These are phyloP conservation scores for Lasiosphaeria hispida DNA, from an alignment of 495 filamentous ascomycete genomes.

Conservation along the genomic window DNA sequence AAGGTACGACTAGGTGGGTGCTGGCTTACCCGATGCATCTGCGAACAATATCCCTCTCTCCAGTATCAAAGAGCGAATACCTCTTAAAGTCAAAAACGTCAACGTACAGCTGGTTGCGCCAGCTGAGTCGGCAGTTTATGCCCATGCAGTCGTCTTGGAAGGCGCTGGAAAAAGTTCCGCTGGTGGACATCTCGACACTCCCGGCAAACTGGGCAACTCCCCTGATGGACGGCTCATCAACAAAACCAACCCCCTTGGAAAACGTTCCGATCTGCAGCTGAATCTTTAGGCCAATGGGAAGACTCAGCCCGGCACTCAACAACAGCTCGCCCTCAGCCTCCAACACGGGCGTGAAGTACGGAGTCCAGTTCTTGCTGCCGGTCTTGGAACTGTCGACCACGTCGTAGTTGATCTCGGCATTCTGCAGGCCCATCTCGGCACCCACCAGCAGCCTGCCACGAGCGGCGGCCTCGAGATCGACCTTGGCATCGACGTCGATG, in stretches of 20 bases:
- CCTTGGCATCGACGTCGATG: constrained; percentile 4
- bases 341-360: constrained; percentile 19
- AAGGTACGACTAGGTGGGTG: background rate
- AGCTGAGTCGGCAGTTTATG: constrained; percentile 7
- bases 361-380: constrained; percentile 4
- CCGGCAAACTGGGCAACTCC: constrained; percentile 17
- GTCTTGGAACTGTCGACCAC: background rate
- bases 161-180: background rate
- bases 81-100: constrained; percentile 13
- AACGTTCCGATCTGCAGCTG: constrained; percentile 16
- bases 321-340: constrained; percentile 20
- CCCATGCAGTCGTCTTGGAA: constrained; percentile 11
- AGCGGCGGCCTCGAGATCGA: constrained; percentile 11
- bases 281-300: constrained; percentile 17
- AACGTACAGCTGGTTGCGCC: constrained; percentile 12
- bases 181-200: background rate
- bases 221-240: constrained; percentile 32
- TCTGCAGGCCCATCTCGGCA: constrained; percentile 14
- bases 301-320: constrained; percentile 14
- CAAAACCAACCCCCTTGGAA: constrained; percentile 43
- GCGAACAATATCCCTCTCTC: constrained; percentile 10
- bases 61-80: constrained; percentile 15
- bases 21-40: constrained; percentile 12
- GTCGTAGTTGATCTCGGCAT: constrained; percentile 12
- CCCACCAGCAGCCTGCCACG: constrained; percentile 13